These are phyloP conservation scores for Cymodocea nodosa DNA, from an alignment of 116 monocot species.

Conservation along the genomic window DNA sequence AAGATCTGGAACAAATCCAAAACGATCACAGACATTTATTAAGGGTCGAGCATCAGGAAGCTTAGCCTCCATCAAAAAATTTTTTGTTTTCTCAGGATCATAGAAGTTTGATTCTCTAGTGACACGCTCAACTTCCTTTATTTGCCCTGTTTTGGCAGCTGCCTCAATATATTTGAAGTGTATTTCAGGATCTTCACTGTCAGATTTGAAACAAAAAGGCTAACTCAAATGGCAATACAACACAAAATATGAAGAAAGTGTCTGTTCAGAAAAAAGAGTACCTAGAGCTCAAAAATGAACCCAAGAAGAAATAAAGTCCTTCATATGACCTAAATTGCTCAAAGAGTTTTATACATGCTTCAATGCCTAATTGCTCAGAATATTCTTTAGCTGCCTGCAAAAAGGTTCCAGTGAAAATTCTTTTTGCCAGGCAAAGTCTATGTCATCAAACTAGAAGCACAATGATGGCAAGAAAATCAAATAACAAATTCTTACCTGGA, in stretches of 20 bases:
- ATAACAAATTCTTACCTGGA: conserved; percentile 43
- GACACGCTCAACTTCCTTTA: conserved; percentile 98
- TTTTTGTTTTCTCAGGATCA: conserved; percentile 98
- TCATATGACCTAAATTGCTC: conserved; percentile 99
- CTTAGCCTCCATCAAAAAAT: conserved; percentile 97
- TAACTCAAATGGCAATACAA: neutral
- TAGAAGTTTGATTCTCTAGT: conserved; percentile 99
- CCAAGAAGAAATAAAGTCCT: conserved; percentile 98
- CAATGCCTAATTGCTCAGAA: conserved; percentile 87
- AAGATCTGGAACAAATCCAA: conserved; percentile 97
- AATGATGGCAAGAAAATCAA: neutral
- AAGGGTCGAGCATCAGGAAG: conserved; percentile 98
- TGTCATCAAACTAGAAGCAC: neutral
- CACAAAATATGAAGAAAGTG: neutral
- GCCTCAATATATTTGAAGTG: conserved; percentile 99
- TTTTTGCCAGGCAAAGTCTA: neutral
- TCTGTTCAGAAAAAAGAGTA: conserved; percentile 14
- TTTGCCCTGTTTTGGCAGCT: conserved; percentile 97
- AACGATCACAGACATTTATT: conserved; percentile 99
- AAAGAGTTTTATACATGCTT: conserved; percentile 93
- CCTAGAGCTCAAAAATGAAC: conserved; percentile 96
- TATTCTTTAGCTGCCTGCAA: conserved; percentile 90
- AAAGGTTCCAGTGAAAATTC: neutral
- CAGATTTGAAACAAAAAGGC: neutral
- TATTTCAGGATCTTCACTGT: conserved; percentile 98